Base-by-base conservation (phyloP, 176 grass and related monocot genomes). In the Musa schizocarpa region DNA sequence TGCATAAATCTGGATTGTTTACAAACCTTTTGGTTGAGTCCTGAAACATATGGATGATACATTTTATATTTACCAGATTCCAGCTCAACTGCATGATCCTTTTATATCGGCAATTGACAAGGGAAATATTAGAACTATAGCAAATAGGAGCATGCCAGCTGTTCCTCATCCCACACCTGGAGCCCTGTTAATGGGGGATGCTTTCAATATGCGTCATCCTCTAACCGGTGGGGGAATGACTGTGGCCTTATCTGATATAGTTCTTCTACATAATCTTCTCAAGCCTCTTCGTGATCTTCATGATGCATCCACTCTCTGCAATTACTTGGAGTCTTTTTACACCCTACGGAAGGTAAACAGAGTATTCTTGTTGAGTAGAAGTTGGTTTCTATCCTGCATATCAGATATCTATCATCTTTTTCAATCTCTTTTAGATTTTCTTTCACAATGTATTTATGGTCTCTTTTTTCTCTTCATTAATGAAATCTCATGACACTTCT, bases 211-310 rank as follows among this genome's bases (percentile, higher is more conserved):
- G 95, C 81, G 95, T 7, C 95, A 99, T 70, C 91, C 95, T 78
- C 79, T 99, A 80, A 99, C 95, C 12, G 95, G 95, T 74, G 95
- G 95, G 74, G 95, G 95, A 80, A 99, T 99, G 95, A 99, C 95
- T 1, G 91, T 99, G 73, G 95, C 95, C n/a, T 85, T 99, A 59
- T 91, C 95, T 51, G 95, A 99, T 77, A 94, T 99, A 0, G 91
- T 88, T 16, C 88, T 99, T 58, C 70, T 99, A 13, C 75, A 73
- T 5, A 92, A 94, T 81, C 88, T 99, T 87, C 88, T 99, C 62
- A 89, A 89, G 85, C 91, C 95, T 82, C 84, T 99, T 61, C 78
- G 62, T 72, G 85, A 99, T 87, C 86, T 99, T 25, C 90, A 88
- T 74, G 95, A 99, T 74, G 86, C 91, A 10, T 78, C 84, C 72